Evolutionary conservation across 352 stramenopile species (phyloP).

Genomic region (Globisporangium nodosum): DNA sequence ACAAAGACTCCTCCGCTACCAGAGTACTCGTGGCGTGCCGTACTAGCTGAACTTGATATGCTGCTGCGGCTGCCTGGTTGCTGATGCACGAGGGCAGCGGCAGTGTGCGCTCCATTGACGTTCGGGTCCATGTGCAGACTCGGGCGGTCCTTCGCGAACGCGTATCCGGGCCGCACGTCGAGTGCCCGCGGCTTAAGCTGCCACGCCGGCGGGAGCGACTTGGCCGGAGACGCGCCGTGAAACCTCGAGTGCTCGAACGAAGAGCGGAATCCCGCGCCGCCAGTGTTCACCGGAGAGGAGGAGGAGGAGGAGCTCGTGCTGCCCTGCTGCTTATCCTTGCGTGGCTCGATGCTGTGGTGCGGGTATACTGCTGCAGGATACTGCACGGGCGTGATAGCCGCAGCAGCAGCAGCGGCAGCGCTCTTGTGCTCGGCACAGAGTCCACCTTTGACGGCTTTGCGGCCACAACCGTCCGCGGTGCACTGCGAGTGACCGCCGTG

Average conservation of each 20-base stretch:
- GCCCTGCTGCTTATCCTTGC: conserved; percentile 8
- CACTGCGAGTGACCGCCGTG: conserved; percentile 33
- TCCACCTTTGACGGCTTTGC: conserved; percentile 23
- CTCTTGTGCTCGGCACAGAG: conserved; percentile 22
- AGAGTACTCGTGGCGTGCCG: not conserved
- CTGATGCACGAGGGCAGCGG: not conserved
- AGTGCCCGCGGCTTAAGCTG: not conserved
- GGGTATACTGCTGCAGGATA: not conserved
- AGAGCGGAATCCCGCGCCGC: not conserved
- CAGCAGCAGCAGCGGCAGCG: not conserved
- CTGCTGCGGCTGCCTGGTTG: not conserved
- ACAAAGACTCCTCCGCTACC: not conserved
- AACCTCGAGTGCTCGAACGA: not conserved
- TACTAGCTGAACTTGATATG: not conserved
- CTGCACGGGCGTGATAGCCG: conserved; percentile 8
- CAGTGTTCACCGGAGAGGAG: not conserved
- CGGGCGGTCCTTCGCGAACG: conserved; percentile 15
- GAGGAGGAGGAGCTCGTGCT: not conserved
- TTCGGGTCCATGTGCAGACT: conserved; percentile 12
- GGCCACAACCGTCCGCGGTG: conserved; percentile 9
- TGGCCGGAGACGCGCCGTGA: not conserved
- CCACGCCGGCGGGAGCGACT: conserved; percentile 1
- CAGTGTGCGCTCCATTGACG: not conserved
- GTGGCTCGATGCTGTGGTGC: conserved; percentile 9
- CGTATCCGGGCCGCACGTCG: conserved; percentile 3